Evolutionary conservation across 495 filamentous ascomycete genomes (phyloP).

Genomic region (Aspergillus avenaceus): DNA sequence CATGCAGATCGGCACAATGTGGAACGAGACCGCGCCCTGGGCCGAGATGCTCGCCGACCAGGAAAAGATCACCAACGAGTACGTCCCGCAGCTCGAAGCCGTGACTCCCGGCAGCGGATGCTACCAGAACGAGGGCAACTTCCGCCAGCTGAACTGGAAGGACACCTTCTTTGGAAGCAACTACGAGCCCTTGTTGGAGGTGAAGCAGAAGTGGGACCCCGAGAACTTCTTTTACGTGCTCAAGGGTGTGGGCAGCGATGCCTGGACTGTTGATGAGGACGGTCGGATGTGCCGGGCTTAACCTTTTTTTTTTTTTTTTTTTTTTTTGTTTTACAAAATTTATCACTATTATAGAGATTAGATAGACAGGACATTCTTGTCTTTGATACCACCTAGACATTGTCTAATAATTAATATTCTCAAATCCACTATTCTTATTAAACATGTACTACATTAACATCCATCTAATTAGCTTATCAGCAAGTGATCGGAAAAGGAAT

Average conservation of each 20-base stretch:
- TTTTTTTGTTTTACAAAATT: too few species aligned
- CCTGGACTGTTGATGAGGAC: slow-evolving; percentile 21
- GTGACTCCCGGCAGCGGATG: slow-evolving; percentile 30
- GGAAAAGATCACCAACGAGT: slow-evolving; percentile 33
- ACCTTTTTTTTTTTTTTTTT: too few species aligned
- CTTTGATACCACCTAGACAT: too few species aligned
- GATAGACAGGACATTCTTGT: too few species aligned
- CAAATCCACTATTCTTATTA: too few species aligned
- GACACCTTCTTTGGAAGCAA: slow-evolving; percentile 49
- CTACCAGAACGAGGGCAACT: slow-evolving; percentile 46
- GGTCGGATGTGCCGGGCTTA: slow-evolving; percentile 25
- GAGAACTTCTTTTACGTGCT: slow-evolving; percentile 54
- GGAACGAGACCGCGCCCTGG: slow-evolving; percentile 45
- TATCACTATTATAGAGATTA: too few species aligned
- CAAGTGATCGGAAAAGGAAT: too few species aligned
- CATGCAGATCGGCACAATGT: slow-evolving; percentile 35
- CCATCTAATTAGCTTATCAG: too few species aligned
- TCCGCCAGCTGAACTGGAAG: slow-evolving; percentile 50
- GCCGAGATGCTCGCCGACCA: slow-evolving; percentile 36
- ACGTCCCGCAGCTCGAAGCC: slow-evolving; percentile 43
- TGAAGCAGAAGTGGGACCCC: slow-evolving; percentile 53
- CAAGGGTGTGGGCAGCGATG: slow-evolving; percentile 58
- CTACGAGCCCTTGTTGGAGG: slow-evolving; percentile 30
- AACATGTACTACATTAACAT: too few species aligned
- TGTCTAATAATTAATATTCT: too few species aligned